phyloP scores from a whole-genome alignment of 768 basidiomycete genomes.

The Hygrophorus pudorinus region DNA sequence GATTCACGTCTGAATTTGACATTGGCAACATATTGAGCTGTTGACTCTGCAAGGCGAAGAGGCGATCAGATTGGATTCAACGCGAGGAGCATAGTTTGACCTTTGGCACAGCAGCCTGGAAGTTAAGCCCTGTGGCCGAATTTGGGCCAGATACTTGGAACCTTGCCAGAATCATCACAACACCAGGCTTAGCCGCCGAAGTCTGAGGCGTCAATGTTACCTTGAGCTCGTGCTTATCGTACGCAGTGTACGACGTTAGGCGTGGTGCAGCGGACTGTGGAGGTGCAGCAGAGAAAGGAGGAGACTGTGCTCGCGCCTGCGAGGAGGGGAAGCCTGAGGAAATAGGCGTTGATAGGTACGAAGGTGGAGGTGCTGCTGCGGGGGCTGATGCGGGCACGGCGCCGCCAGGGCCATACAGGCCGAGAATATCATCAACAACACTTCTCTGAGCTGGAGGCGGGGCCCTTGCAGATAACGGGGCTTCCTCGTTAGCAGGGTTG shows the following conservation, averaged over 20 bases:
- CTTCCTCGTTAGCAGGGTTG: slow-evolving; percentile 13
- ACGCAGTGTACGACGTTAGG: slow-evolving; percentile 71
- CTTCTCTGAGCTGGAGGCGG: slow-evolving; percentile 41
- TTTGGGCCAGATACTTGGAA: slow-evolving; percentile 62
- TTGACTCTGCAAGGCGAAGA: slow-evolving; percentile 58
- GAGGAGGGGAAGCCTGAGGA: slow-evolving; percentile 25
- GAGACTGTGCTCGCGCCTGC: slow-evolving; percentile 2
- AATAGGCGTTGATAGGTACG: slow-evolving; percentile 13
- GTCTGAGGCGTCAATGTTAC: slow-evolving; percentile 87
- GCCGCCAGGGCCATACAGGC: slow-evolving; percentile 61
- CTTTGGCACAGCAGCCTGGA: slow-evolving; percentile 97
- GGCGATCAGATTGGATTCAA: slow-evolving; percentile 3
- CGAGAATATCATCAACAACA: slow-evolving; percentile 83
- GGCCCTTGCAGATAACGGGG: slow-evolving; percentile 23
- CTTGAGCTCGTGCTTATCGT: slow-evolving; percentile 84
- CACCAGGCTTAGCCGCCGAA: slow-evolving; percentile 68
- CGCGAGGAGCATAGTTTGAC: slow-evolving; percentile 26
- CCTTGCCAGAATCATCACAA: slow-evolving; percentile 82
- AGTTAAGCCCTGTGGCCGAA: slow-evolving; percentile 59
- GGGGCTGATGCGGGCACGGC: slow-evolving; percentile 25
- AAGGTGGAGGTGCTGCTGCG: slow-evolving; percentile 15
- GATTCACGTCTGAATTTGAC: slow-evolving; percentile 72
- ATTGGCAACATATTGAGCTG: slow-evolving; percentile 98
- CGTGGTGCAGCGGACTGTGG: slow-evolving; percentile 24
- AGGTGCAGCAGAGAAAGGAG: slow-evolving; percentile 9